These are phyloP conservation scores for Phoenix roebelenii DNA, from an alignment of 176 grass and related monocot species.

Conservation along the genomic window DNA sequence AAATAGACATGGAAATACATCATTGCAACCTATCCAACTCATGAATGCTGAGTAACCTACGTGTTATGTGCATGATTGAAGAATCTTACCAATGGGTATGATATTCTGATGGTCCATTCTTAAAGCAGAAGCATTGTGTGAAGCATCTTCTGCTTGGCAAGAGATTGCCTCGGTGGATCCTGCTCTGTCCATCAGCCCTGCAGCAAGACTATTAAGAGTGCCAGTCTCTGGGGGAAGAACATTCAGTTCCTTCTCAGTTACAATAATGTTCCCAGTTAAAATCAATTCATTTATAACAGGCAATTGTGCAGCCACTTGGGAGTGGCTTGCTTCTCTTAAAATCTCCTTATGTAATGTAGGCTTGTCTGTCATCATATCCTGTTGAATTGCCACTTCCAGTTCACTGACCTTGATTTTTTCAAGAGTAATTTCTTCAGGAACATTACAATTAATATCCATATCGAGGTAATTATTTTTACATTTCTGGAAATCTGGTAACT, in stretches of 20 bases:
- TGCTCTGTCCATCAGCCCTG: neutral
- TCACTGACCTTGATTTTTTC: slow-evolving; percentile 15
- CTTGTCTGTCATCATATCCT: slow-evolving; percentile 3
- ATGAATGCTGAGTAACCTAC: too few species aligned
- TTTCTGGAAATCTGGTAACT: slow-evolving; percentile 6
- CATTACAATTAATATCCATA: slow-evolving; percentile 13
- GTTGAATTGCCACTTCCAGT: slow-evolving; percentile 12
- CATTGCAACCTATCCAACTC: too few species aligned
- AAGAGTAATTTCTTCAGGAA: slow-evolving; percentile 1
- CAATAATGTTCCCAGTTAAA: too few species aligned
- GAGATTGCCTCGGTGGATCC: neutral
- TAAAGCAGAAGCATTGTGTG: neutral
- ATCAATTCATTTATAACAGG: too few species aligned
- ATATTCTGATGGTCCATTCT: too few species aligned
- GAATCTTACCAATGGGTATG: too few species aligned
- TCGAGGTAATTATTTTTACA: neutral
- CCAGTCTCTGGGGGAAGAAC: neutral
- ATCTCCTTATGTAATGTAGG: too few species aligned
- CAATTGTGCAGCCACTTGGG: slow-evolving; percentile 8
- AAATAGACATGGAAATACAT: neutral
- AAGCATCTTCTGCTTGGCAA: slow-evolving; percentile 18
- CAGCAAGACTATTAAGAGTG: slow-evolving; percentile 8
- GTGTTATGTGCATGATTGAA: too few species aligned
- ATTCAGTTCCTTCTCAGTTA: too few species aligned
- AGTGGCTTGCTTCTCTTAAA: neutral